These are phyloP conservation scores for Wickerhamomyces sp. DNA, from an alignment of 1,139 yeast genomes.

Conservation along the genomic window DNA sequence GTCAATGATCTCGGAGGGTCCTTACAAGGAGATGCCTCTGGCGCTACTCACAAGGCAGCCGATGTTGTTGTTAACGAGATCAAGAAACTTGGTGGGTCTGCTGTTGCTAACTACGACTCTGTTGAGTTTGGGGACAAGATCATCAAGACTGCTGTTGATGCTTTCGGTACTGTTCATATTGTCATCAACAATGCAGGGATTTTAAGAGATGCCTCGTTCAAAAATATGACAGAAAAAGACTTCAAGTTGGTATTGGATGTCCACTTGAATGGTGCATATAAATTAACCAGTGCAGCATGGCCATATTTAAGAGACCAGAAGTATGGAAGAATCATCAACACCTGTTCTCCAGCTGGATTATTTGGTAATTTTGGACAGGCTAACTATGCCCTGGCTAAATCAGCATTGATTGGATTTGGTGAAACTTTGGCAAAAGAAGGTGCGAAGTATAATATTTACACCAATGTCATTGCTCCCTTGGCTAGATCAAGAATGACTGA, in stretches of 20 bases:
- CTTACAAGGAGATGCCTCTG: slow-evolving; percentile 54
- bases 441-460: slow-evolving; percentile 70
- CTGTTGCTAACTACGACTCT: slow-evolving; percentile 93
- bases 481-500: slow-evolving; percentile 98
- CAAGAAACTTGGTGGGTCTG: slow-evolving; percentile 67
- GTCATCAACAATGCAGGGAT: slow-evolving; percentile 95
- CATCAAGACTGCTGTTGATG: slow-evolving; percentile 78
- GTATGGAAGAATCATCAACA: slow-evolving; percentile 84
- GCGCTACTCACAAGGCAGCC: slow-evolving; percentile 67
- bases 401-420: slow-evolving; percentile 85
- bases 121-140: slow-evolving; percentile 85
- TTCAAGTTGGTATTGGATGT: slow-evolving; percentile 80
- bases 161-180: slow-evolving; percentile 85
- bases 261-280: slow-evolving; percentile 85
- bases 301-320: slow-evolving; percentile 79
- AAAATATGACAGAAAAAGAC: slow-evolving; percentile 79
- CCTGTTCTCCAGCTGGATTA: slow-evolving; percentile 94
- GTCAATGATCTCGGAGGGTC: slow-evolving; percentile 90
- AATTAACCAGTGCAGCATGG: slow-evolving; percentile 90
- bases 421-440: slow-evolving; percentile 97
- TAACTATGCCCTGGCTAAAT: slow-evolving; percentile 91
- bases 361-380: slow-evolving; percentile 98
- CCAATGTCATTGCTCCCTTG: slow-evolving; percentile 87
- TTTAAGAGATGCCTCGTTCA: slow-evolving; percentile 64
- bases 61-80: slow-evolving; percentile 88